Evolutionary conservation across 345 rosid species (phyloP), one percentile per base, ranked within the genome.

Genomic region (Streptanthus diversifolius): DNA sequence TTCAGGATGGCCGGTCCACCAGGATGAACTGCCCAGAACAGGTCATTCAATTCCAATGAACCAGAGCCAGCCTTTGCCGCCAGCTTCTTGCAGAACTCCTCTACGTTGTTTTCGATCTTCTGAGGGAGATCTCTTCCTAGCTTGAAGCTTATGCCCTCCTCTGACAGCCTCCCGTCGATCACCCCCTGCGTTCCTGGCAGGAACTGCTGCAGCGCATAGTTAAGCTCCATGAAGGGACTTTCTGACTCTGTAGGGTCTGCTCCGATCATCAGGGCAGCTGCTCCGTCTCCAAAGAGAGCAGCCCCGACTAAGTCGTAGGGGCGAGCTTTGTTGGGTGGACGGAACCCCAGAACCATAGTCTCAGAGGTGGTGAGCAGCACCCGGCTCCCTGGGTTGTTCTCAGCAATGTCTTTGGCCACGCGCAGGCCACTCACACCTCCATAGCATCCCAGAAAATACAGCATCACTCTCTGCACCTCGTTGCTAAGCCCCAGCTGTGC

Each of bases 11-110:
- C 97, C 0, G 96, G 99, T 59, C 96, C 99, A n/a, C 96, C 96
- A 0, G 97, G 99, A 77, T 95, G 99, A 45, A 95, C 96, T 7
- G 99, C 92, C 96, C 97, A 95, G 83, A 95, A 95, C 79, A 95
- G 43, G 30, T 91, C 88, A 39, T 95, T 91, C 80, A 83, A 86
- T 10, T 83, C 81, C 5, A 72, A 43, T 9, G 51, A 47, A 14
- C 67, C 54, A n/a, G 39, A 65, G n/a, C 76, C 84, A 13, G 77
- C 77, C 73, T 82, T 82, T 24, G 76, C 80, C 86, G 85, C 80
- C 29, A 91, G 85, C 72, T 82, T 89, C 82, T 45, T 81, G 81
- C 95, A 95, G 81, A 91, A 95, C 25, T 78, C 88, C 73, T 88
- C 90, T 1, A 91, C 87, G 73, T 86, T 89, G 4, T 88, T 91